Base-by-base conservation (phyloP, 179 eudicot species). In the Spinacia oleracea region DNA sequence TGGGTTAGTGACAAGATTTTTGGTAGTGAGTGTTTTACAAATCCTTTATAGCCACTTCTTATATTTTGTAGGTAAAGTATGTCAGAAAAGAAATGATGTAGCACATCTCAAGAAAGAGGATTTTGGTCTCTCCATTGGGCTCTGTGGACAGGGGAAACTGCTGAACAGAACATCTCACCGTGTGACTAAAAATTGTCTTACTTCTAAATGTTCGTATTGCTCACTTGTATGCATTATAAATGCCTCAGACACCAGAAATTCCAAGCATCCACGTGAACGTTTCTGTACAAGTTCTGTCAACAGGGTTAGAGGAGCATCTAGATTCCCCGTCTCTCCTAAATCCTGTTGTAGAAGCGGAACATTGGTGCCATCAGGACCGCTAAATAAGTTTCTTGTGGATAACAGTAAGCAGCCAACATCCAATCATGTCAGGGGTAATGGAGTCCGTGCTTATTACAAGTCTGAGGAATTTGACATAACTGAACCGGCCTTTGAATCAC, bases 401-500 rank as follows among this genome's bases (percentile, higher is more conserved):
- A 64, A 83, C 68, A 68, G 77, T 48, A 77, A 79, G 27, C 69
- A 56, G 68, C 81, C 38, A n/a, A 79, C 76, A 72, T 73, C 83
- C 68, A 83, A 84, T 72, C 83, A 70, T 83, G 76, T 58, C 56
- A 86, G 80, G n/a, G 50, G 72, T 34, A 80, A 74, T 70, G 85
- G 87, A 71, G 81, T 77, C 79, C 88, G 90, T 73, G 90, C 91
- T 59, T 81, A 84, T 74, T 95, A 89, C 83, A 89, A 88, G 83
- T 91, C 98, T 25, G 97, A 90, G 77, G 98, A 93, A 21, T 88
- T 80, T 79, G 97, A 90, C 81, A 79, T 84, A 73, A 84, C 92
- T 51, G 97, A 87, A 73, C 46, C 84, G 64, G 46, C 80, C 34
- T 71, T 87, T 73, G 93, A 90, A 65, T 79, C 97, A 38, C 81